Percentiles rank a stretch among this genome's conserved stretches.
phyloP scores from a whole-genome alignment of 2,329 filamentous ascomycete genomes.

The Calycina marina region DNA sequence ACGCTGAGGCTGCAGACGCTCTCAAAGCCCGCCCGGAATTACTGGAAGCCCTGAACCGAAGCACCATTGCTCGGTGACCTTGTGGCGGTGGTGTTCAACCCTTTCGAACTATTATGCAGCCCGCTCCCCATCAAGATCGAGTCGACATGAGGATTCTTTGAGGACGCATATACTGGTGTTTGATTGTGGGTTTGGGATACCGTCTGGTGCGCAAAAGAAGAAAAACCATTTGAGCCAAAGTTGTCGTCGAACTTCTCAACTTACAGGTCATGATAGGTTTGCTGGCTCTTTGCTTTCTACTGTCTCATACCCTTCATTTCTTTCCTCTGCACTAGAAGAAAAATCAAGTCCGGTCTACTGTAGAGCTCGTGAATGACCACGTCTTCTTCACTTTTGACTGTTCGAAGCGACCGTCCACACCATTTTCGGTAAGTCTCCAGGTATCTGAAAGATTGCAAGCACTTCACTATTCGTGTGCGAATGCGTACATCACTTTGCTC shows the following conservation, averaged over 20 bases:
- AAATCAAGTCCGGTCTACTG: slow-evolving; percentile 22
- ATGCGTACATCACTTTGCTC: no score
- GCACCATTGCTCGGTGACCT: slow-evolving; percentile 27
- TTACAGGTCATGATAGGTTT: slow-evolving; percentile 11
- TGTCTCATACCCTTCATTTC: slow-evolving; percentile 14
- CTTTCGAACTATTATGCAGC: slow-evolving; percentile 1
- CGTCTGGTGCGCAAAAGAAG: slow-evolving; percentile 12
- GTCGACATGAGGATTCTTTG: not conserved
- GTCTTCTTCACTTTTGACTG: slow-evolving; percentile 10
- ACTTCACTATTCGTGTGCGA: no score
- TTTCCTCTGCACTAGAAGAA: slow-evolving; percentile 20
- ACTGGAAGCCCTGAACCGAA: slow-evolving; percentile 69
- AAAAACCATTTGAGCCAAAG: no score
- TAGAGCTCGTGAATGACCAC: slow-evolving; percentile 16
- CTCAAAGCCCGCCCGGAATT: slow-evolving; percentile 73
- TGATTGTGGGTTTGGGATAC: slow-evolving; percentile 16
- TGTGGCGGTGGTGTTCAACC: slow-evolving; percentile 24
- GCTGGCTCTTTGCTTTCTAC: slow-evolving; percentile 7
- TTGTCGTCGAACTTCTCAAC: no score
- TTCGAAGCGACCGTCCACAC: no score
- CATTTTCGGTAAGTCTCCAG: no score
- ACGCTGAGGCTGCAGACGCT: slow-evolving; percentile 63
- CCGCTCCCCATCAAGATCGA: not conserved
- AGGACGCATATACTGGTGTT: slow-evolving; percentile 6
- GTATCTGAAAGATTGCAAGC: no score